Base-by-base conservation (phyloP, 306 rosid genomes). In the Alnus rubra region DNA sequence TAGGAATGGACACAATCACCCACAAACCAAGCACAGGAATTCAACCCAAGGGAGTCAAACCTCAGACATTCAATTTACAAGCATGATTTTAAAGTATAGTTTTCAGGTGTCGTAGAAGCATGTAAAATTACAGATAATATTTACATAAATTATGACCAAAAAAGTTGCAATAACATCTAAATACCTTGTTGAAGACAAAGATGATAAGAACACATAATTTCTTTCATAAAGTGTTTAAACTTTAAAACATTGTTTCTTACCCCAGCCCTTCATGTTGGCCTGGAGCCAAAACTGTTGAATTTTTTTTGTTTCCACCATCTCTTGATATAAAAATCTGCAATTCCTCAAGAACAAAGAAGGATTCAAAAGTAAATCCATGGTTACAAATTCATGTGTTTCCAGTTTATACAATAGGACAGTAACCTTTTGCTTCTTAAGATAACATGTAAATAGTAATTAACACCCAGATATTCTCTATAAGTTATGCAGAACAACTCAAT, bases 201-300 rank as follows among this genome's bases (percentile, higher is more conserved):
- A 49, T 69, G 59, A n/a, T 23, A 68, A 53, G 51, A 48, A 65
- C 14, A 15, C 19, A 31, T 28, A 10, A 48, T 39, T 58, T 15
- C 7, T 48, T 54, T 76, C 49, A 53, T 1, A 42, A 74, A 75
- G 39, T 76, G 77, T n/a, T 82, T 74, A 80, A 76, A 79, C 44
- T 33, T 75, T 54, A n/a, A 49, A 30, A 56, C 31, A 59, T 51
- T 55, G 19, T 74, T 78, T 75, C 97, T 92, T 90, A 95, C 98
- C 98, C 88, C 81, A 95, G 55, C 79, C 94, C 98, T 78, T 95
- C 98, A 76, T 95, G 98, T 89, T 95, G 98, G 52, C 98, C 98
- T 56, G 98, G 98, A 82, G 97, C 98, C 96, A 95, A 86, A 83
- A 95, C 98, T 9, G 98, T 92, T 12, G 98, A 96, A 84, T 81